Evolutionary conservation across 768 basidiomycete genomes (phyloP), one percentile per base, ranked within the genome.

Genomic region (Mycena pura): DNA sequence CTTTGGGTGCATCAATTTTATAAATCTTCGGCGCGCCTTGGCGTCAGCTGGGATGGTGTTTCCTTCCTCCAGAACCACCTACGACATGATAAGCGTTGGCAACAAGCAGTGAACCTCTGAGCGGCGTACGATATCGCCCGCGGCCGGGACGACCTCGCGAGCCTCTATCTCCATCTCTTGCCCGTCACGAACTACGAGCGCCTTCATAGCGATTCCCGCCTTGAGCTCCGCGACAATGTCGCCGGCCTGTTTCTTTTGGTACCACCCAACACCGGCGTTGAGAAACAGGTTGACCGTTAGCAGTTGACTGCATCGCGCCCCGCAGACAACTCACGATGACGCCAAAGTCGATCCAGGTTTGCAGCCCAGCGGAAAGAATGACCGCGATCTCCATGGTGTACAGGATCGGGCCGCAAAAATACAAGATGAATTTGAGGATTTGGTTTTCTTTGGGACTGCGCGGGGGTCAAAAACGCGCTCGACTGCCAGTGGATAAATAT

Each of bases 181-280:
- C 5, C 80, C 80, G 45, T 73, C 71, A 11, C 81, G 74, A n/a
- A 82, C 67, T n/a, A 78, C 78, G 2, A 48, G 64, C 8, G 77
- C 73, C 58, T 73, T 76, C 60, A 81, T 27, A 0, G 81, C 78
- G 54, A 82, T 82, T 39, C 78, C 80, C 17, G 79, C 79, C 69
- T 81, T 81, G 55, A 82, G 78, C 53, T 82, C 70, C 10, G 75
- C 79, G 53, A 82, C 81, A 55, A 82, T 81, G 62, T 81, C 80
- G n/a, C 79, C 80, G 5, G 80, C 80, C 69, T 79, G 78, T 41
- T 47, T 64, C 17, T 55, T 38, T n/a, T 55, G 52, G 40, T 77
- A 78, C 77, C 77, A 78, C 24, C 52, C 52, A 14, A 55, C 52
- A 5, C 77, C 77, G 24, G 81, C 81, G 70, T 82, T 82, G 55